Conservation (phyloP, 306 rosid genomes). For the Quercus gilva region DNA sequence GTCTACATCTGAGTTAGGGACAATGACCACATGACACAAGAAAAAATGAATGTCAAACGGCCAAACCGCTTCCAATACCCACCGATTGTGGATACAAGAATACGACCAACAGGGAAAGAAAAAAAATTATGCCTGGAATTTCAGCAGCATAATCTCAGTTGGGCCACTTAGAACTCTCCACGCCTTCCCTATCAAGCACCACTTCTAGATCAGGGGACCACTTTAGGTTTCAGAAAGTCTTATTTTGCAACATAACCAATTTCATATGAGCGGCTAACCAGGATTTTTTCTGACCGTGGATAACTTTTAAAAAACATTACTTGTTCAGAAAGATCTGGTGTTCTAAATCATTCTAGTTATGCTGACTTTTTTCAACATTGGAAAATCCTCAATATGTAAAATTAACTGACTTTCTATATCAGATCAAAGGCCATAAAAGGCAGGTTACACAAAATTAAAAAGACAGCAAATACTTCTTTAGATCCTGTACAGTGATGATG, state of each 20-base stretch:
- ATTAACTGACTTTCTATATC: not conserved
- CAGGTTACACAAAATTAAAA: not conserved
- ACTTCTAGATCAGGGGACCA: not conserved
- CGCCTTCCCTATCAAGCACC: not conserved
- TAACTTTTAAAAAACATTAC: not conserved
- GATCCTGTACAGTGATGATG: not conserved
- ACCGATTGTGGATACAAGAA: not conserved
- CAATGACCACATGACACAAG: not conserved
- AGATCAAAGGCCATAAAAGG: not conserved
- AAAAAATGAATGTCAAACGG: not conserved
- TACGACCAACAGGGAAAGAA: not conserved
- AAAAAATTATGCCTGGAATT: not conserved
- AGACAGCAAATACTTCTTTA: not conserved
- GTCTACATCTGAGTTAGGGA: not conserved
- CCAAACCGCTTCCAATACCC: constrained; percentile 1
- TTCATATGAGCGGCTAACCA: not conserved
- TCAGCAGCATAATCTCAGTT: not conserved
- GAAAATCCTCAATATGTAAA: not conserved
- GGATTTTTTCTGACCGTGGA: not conserved
- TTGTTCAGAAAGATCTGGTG: not conserved
- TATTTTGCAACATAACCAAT: not conserved
- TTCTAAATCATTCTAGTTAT: not conserved
- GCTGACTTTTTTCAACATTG: not conserved
- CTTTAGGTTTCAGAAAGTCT: not conserved
- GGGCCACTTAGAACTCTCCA: not conserved